Percentiles rank a stretch among this genome's conserved stretches.
These are phyloP conservation scores for Immersiella caudata DNA, from an alignment of 495 filamentous ascomycete genomes.

Conservation along the genomic window DNA sequence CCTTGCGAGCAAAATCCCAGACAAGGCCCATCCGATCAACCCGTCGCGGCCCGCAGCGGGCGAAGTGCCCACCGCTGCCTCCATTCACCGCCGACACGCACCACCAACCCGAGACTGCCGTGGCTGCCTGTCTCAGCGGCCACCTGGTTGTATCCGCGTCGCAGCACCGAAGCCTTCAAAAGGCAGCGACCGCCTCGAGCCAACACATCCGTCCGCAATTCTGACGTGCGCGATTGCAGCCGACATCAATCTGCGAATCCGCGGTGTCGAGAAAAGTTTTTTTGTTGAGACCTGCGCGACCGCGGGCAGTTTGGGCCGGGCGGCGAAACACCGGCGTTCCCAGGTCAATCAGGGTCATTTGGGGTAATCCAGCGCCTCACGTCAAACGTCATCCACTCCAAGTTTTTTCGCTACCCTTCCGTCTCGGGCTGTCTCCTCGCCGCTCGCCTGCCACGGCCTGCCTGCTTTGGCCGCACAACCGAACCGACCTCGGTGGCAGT, in stretches of 20 bases:
- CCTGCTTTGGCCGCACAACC: constrained; percentile 12
- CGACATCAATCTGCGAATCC: neutral
- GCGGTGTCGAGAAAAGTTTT: neutral
- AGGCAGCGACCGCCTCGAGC: neutral
- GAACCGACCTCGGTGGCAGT: constrained; percentile 7
- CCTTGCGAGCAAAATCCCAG: constrained; percentile 11
- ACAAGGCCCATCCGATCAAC: constrained; percentile 9
- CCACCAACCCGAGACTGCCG: neutral
- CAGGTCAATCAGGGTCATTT: constrained; percentile 17
- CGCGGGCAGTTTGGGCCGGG: neutral
- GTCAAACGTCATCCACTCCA: constrained; percentile 21
- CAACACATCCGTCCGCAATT: neutral
- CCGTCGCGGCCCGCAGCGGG: constrained; percentile 7
- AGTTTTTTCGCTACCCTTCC: constrained; percentile 18
- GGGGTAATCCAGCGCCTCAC: constrained; percentile 4
- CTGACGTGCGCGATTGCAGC: neutral
- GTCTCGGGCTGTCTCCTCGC: neutral
- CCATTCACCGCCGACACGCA: neutral
- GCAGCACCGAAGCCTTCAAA: neutral
- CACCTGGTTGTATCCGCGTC: neutral
- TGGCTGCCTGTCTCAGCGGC: neutral
- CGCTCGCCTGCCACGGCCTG: constrained; percentile 3
- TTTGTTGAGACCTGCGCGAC: neutral
- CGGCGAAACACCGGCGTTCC: neutral
- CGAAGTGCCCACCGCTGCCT: neutral